Percentiles rank a stretch among this genome's conserved stretches.
phyloP scores from a whole-genome alignment of 2,329 filamentous ascomycete genomes.

The Orbilia oligospora region DNA sequence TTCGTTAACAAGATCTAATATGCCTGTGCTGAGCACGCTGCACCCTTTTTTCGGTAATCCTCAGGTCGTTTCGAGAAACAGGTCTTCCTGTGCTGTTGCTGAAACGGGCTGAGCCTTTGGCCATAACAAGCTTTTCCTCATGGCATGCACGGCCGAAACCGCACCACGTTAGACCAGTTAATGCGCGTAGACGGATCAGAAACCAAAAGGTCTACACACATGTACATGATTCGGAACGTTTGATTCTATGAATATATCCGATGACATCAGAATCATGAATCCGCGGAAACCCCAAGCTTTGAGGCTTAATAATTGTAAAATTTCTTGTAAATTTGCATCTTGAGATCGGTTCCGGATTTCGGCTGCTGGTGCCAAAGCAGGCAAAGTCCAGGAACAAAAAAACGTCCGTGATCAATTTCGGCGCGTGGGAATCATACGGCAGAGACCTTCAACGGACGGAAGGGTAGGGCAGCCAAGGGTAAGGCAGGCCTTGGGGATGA shows the following conservation, averaged over 20 bases:
- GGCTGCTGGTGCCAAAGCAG: slow-evolving; percentile 33
- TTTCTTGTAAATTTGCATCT: slow-evolving; percentile 16
- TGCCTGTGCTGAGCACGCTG: slow-evolving; percentile 9
- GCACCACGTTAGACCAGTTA: slow-evolving; percentile 4
- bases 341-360: slow-evolving; percentile 22
- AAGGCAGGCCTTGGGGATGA: slow-evolving; percentile 24
- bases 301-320: slow-evolving; percentile 29
- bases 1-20: slow-evolving; percentile 29
- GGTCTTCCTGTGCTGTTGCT: slow-evolving; percentile 15
- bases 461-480: slow-evolving; percentile 21
- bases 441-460: slow-evolving; percentile 37
- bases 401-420: slow-evolving; percentile 28
- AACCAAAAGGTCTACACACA: neutral
- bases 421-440: slow-evolving; percentile 26
- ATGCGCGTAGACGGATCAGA: slow-evolving; percentile 15
- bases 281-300: slow-evolving; percentile 27
- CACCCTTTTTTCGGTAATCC: neutral
- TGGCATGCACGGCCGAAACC: slow-evolving; percentile 18
- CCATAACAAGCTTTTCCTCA: slow-evolving; percentile 31
- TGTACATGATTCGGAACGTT: slow-evolving; percentile 22
- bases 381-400: slow-evolving; percentile 48
- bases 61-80: slow-evolving; percentile 21
- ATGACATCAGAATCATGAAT: slow-evolving; percentile 37
- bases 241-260: slow-evolving; percentile 28
- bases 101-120: slow-evolving; percentile 25